Conservation (phyloP, 352 stramenopile genomes). For the Phytophthora agathidicida region DNA sequence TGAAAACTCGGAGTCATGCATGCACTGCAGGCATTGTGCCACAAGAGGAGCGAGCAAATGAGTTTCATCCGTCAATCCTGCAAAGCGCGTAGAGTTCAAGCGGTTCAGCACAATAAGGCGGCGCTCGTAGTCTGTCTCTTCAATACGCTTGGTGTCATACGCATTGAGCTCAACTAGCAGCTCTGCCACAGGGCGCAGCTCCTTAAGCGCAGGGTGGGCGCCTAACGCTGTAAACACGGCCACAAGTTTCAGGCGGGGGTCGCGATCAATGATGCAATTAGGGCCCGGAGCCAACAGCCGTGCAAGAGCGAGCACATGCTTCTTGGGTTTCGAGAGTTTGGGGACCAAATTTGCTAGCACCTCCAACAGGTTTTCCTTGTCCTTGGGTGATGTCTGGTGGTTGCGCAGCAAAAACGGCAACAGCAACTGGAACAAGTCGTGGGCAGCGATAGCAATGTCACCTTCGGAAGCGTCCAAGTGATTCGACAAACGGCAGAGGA, state of each 20-base stretch:
- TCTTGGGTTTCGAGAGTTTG: slow-evolving; percentile 70
- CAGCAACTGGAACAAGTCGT: slow-evolving; percentile 86
- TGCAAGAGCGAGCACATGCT: slow-evolving; percentile 77
- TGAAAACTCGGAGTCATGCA: slow-evolving; percentile 88
- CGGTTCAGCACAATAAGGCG: slow-evolving; percentile 76
- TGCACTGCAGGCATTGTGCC: slow-evolving; percentile 80
- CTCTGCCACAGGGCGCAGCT: slow-evolving; percentile 46
- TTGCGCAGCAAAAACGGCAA: slow-evolving; percentile 87
- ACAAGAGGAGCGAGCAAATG: slow-evolving; percentile 78
- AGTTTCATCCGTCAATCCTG: slow-evolving; percentile 59
- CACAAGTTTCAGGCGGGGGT: slow-evolving; percentile 66
- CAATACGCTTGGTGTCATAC: slow-evolving; percentile 79
- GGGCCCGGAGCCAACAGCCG: slow-evolving; percentile 77
- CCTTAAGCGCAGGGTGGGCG: slow-evolving; percentile 34
- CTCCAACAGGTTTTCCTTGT: slow-evolving; percentile 85
- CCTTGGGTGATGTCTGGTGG: slow-evolving; percentile 69
- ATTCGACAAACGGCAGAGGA: slow-evolving; percentile 78
- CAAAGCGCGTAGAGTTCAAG: slow-evolving; percentile 71
- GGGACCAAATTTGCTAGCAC: slow-evolving; percentile 81
- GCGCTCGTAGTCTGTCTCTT: slow-evolving; percentile 86
- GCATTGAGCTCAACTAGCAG: slow-evolving; percentile 75
- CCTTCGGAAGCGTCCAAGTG: slow-evolving; percentile 56
- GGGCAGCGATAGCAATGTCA: slow-evolving; percentile 43
- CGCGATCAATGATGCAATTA: slow-evolving; percentile 74
- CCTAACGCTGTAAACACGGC: slow-evolving; percentile 74